Conservation (phyloP, 108 stramenopile species). For the Nannochloropsis gaditana region DNA sequence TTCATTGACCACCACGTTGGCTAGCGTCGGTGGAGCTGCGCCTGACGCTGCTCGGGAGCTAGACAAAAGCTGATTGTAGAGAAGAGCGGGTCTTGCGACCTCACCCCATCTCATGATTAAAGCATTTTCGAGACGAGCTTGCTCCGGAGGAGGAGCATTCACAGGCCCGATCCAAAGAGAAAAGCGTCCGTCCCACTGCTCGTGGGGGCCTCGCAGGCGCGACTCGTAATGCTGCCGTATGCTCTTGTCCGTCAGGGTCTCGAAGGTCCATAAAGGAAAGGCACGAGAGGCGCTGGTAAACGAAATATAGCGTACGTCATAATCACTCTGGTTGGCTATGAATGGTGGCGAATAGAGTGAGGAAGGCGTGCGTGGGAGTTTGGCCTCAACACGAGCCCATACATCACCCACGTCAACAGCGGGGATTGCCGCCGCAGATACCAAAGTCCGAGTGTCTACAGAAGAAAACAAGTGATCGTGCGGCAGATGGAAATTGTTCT, state of each 20-base stretch:
- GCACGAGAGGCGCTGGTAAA: conserved; percentile 12
- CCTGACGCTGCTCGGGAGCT: background rate
- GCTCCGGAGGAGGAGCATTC: background rate
- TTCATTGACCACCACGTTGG: background rate
- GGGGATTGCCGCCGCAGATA: background rate
- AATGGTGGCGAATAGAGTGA: background rate
- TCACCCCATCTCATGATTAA: background rate
- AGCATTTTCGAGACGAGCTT: background rate
- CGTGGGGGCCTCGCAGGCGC: background rate
- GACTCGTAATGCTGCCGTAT: background rate
- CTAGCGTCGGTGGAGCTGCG: background rate
- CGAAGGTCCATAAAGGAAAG: background rate
- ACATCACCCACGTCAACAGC: background rate
- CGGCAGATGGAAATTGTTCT: background rate
- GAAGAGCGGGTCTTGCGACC: background rate
- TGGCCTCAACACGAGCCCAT: background rate
- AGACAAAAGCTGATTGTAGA: conserved; percentile 2
- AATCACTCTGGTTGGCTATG: background rate
- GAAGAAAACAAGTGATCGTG: background rate
- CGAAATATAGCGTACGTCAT: background rate
- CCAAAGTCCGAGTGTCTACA: background rate
- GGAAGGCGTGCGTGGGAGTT: background rate
- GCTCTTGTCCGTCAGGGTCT: background rate
- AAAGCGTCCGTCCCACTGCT: background rate
- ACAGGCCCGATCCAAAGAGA: background rate